phyloP scores from a whole-genome alignment of 2,329 filamentous ascomycete genomes.

The Blastomyces percursus region DNA sequence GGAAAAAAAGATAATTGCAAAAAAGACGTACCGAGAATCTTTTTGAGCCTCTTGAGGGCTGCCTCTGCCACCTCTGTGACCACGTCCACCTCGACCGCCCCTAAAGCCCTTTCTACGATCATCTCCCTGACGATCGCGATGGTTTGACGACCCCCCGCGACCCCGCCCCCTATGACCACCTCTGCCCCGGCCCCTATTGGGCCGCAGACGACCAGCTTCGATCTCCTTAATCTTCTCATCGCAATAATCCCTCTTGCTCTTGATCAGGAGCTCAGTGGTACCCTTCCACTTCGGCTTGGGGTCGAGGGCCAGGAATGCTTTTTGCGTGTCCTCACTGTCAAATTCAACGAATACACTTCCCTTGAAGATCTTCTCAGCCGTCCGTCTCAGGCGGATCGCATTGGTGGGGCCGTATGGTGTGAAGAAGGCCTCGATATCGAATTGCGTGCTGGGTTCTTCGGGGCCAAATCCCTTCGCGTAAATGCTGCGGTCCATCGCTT shows the following conservation, averaged over 20 bases:
- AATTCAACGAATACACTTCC: constrained; percentile 96
- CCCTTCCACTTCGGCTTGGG: constrained; percentile 77
- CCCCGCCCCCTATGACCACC: constrained; percentile 29
- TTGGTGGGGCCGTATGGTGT: constrained; percentile 66
- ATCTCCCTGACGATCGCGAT: constrained; percentile 35
- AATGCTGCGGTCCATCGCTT: constrained; percentile 61
- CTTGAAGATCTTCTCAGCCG: constrained; percentile 68
- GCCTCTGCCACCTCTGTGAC: constrained; percentile 19
- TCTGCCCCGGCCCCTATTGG: constrained; percentile 43
- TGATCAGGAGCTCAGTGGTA: constrained; percentile 59
- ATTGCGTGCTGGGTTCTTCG: constrained; percentile 73
- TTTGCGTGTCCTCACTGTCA: constrained; percentile 61
- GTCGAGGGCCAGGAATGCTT: constrained; percentile 69
- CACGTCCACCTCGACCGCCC: constrained; percentile 23
- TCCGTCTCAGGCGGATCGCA: constrained; percentile 75
- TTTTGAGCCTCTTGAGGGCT: constrained; percentile 27
- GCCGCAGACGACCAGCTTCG: constrained; percentile 56
- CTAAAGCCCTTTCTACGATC: constrained; percentile 34
- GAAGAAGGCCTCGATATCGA: constrained; percentile 91
- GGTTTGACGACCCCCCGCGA: constrained; percentile 29
- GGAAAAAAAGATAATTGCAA: constrained; percentile 17
- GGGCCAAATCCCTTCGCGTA: constrained; percentile 93
- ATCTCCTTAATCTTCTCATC: constrained; percentile 66
- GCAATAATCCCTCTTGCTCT: constrained; percentile 80
- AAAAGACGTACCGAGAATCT: constrained; percentile 31